Conservation (phyloP, 148 eudicot species). For the Drosera capensis region DNA sequence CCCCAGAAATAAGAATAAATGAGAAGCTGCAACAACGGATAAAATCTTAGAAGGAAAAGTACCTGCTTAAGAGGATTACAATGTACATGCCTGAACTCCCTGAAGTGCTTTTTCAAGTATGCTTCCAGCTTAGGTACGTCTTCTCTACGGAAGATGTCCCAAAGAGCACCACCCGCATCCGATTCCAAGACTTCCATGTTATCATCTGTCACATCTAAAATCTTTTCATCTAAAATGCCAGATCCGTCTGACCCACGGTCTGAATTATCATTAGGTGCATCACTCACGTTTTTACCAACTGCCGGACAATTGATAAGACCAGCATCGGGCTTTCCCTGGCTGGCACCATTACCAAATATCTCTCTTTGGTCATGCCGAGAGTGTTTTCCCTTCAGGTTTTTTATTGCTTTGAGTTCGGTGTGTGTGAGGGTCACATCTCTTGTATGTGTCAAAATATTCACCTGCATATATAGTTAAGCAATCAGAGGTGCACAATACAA, state of each 20-base stretch:
- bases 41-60: not conserved
- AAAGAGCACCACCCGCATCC: slow-evolving; percentile 42
- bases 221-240: too few relatives aligned
- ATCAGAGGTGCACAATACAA: too few relatives aligned
- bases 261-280: slow-evolving; percentile 3
- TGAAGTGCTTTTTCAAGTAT: slow-evolving; percentile 36
- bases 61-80: slow-evolving; percentile 42
- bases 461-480: slow-evolving; percentile 32
- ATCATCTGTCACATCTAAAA: too few relatives aligned
- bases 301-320: too few relatives aligned
- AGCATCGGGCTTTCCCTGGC: not conserved
- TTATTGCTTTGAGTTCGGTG: slow-evolving; percentile 10
- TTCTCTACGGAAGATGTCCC: slow-evolving; percentile 64
- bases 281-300: not conserved
- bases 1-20: not conserved
- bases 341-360: slow-evolving; percentile 11
- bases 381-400: slow-evolving; percentile 13
- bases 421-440: slow-evolving; percentile 18
- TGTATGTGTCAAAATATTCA: slow-evolving; percentile 59
- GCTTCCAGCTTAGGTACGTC: slow-evolving; percentile 58
- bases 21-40: not conserved
- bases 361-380: slow-evolving; percentile 29
- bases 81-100: slow-evolving; percentile 49
- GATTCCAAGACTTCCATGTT: slow-evolving; percentile 7
- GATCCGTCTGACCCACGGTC: slow-evolving; percentile 6